Percentiles rank a stretch among this genome's conserved stretches.
phyloP scores from a whole-genome alignment of 164 flowering plant species.

The Dillenia suffruticosa region DNA sequence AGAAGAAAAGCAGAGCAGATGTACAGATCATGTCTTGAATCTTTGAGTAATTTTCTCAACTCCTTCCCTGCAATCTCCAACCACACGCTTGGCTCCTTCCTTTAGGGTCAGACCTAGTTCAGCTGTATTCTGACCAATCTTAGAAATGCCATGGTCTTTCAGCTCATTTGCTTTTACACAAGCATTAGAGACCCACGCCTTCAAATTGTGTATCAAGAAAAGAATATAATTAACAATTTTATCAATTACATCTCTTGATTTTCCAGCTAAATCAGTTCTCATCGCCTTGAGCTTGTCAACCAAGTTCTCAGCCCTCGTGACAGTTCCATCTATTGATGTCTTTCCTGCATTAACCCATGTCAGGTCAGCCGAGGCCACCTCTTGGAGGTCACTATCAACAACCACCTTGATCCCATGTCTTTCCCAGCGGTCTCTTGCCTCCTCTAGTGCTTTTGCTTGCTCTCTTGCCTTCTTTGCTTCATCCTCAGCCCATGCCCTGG shows the following conservation, averaged over 20 bases:
- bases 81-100: slow-evolving; percentile 66
- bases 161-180: slow-evolving; percentile 28
- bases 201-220: slow-evolving; percentile 38
- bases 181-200: slow-evolving; percentile 26
- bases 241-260: slow-evolving; percentile 44
- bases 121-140: slow-evolving; percentile 27
- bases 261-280: slow-evolving; percentile 53
- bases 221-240: slow-evolving; percentile 52
- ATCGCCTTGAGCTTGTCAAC: slow-evolving; percentile 59
- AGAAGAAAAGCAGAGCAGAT: neutral
- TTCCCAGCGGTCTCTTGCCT: slow-evolving; percentile 93
- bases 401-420: slow-evolving; percentile 79
- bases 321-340: slow-evolving; percentile 39
- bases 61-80: slow-evolving; percentile 75
- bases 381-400: slow-evolving; percentile 75
- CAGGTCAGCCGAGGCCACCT: slow-evolving; percentile 51
- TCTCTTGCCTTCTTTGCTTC: slow-evolving; percentile 92
- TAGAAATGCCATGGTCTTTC: slow-evolving; percentile 31
- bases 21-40: slow-evolving; percentile 51
- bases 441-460: slow-evolving; percentile 83
- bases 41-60: slow-evolving; percentile 77
- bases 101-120: slow-evolving; percentile 23
- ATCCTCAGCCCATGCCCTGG: slow-evolving; percentile 98
- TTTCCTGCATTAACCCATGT: slow-evolving; percentile 70
- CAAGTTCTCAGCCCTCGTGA: slow-evolving; percentile 56